Evolutionary conservation across 257 asterid species (phyloP).

Genomic region (Avicennia marina): DNA sequence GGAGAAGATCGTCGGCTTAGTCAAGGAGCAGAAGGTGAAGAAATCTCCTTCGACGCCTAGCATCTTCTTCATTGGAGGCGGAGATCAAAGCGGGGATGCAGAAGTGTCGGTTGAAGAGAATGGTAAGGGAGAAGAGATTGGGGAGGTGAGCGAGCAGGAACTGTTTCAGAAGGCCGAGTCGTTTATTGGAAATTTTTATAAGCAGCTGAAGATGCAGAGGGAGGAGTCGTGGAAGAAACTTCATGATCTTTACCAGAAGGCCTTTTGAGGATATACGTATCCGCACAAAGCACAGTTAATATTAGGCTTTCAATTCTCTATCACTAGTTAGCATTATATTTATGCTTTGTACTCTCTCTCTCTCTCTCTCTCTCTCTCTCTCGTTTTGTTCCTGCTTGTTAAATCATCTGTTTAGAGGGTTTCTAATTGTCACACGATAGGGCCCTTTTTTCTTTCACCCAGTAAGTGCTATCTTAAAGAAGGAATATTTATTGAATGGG

Average conservation of each 20-base stretch:
- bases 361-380: too few relatives aligned
- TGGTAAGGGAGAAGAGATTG: conserved; percentile 18
- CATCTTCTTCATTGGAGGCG: conserved; percentile 36
- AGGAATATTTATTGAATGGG: too few relatives aligned
- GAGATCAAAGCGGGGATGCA: conserved; percentile 13
- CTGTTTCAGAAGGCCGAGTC: conserved; percentile 47
- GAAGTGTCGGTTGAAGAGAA: conserved; percentile 16
- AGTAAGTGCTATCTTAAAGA: too few relatives aligned
- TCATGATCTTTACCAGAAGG: conserved; percentile 32
- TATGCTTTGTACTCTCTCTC: too few relatives aligned
- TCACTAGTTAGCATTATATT: neutral
- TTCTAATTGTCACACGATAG: neutral
- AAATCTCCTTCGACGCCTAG: conserved; percentile 32
- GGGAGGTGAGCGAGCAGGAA: conserved; percentile 33
- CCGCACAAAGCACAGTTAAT: neutral
- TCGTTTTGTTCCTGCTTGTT: too few relatives aligned
- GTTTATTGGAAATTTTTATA: conserved; percentile 51
- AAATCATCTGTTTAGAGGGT: too few relatives aligned
- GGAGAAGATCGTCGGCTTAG: too few relatives aligned
- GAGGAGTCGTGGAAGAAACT: conserved; percentile 45
- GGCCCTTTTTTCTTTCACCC: too few relatives aligned
- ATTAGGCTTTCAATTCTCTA: neutral
- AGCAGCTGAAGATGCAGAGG: conserved; percentile 54
- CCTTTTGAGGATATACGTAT: too few relatives aligned
- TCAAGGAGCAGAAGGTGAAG: neutral